These are phyloP conservation scores for Iberis pinnata DNA, from an alignment of 345 rosid genomes.

Conservation along the genomic window DNA sequence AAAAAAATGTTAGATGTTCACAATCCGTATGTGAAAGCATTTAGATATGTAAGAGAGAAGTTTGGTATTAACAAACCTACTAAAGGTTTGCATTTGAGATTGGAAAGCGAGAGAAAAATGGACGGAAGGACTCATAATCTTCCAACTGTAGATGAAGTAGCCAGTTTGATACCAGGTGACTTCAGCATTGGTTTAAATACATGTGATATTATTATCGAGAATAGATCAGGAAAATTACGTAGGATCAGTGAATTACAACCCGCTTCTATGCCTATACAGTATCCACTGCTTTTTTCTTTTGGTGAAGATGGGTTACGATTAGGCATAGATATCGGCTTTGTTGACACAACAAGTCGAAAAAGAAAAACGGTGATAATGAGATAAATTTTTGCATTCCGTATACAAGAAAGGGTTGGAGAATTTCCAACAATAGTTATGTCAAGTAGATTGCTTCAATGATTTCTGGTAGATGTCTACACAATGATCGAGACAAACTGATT, in stretches of 20 bases:
- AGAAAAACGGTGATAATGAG: not conserved
- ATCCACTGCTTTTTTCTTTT: not conserved
- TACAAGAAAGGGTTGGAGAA: not conserved
- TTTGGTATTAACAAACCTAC: not conserved
- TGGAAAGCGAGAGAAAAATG: not conserved
- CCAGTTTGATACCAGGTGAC: not conserved
- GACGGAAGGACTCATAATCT: conserved; percentile 6
- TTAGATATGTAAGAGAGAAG: not conserved
- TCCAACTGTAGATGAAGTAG: not conserved
- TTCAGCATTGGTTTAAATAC: not conserved
- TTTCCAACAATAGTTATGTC: not conserved
- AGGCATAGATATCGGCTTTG: not conserved
- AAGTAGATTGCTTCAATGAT: not conserved
- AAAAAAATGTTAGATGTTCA: not conserved
- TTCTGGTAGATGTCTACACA: not conserved
- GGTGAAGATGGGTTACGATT: conserved; percentile 3
- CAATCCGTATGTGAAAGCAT: not conserved
- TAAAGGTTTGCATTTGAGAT: not conserved
- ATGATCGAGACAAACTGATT: not conserved
- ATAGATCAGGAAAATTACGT: not conserved
- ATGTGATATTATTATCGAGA: not conserved
- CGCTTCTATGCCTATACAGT: not conserved
- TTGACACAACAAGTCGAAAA: not conserved
- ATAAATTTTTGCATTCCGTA: not conserved
- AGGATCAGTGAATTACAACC: not conserved